phyloP scores from a whole-genome alignment of 495 filamentous ascomycete species.

The Aspergillus sclerotioniger region DNA sequence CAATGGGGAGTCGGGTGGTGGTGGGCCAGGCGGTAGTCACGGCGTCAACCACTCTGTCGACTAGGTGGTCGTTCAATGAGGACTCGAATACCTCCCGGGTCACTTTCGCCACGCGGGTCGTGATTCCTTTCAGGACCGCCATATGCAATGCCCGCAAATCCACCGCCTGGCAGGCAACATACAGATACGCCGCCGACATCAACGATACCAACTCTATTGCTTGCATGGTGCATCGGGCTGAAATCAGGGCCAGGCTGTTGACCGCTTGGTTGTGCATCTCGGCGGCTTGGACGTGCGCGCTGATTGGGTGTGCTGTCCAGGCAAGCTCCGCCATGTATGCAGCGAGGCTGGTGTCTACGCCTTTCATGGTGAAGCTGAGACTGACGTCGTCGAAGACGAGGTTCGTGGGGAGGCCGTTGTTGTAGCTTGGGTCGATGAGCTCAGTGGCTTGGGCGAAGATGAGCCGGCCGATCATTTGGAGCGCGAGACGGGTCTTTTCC shows the following conservation, averaged over 20 bases:
- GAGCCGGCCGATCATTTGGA: slow-evolving; percentile 59
- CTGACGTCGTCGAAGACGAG: slow-evolving; percentile 58
- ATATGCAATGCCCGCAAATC: slow-evolving; percentile 40
- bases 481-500: slow-evolving; percentile 55
- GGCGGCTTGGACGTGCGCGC: slow-evolving; percentile 52
- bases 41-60: neutral
- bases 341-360: slow-evolving; percentile 62
- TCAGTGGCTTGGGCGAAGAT: slow-evolving; percentile 59
- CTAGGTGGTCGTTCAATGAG: neutral
- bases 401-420: slow-evolving; percentile 60
- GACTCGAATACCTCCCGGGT: slow-evolving; percentile 5
- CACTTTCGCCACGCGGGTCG: neutral
- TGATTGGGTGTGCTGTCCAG: slow-evolving; percentile 53
- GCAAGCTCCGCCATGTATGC: slow-evolving; percentile 59
- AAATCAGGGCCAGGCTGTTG: slow-evolving; percentile 58
- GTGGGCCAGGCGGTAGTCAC: slow-evolving; percentile 16
- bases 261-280: slow-evolving; percentile 61
- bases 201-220: slow-evolving; percentile 55
- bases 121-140: slow-evolving; percentile 18
- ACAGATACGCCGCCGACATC: slow-evolving; percentile 53
- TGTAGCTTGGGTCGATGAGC: slow-evolving; percentile 54
- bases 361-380: slow-evolving; percentile 56
- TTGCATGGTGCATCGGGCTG: slow-evolving; percentile 54
- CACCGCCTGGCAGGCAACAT: slow-evolving; percentile 46
- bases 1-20: slow-evolving; percentile 39